Evolutionary conservation across 1,284 basidiomycete genomes (phyloP).

Genomic region (Fomitopsis schrenkii): DNA sequence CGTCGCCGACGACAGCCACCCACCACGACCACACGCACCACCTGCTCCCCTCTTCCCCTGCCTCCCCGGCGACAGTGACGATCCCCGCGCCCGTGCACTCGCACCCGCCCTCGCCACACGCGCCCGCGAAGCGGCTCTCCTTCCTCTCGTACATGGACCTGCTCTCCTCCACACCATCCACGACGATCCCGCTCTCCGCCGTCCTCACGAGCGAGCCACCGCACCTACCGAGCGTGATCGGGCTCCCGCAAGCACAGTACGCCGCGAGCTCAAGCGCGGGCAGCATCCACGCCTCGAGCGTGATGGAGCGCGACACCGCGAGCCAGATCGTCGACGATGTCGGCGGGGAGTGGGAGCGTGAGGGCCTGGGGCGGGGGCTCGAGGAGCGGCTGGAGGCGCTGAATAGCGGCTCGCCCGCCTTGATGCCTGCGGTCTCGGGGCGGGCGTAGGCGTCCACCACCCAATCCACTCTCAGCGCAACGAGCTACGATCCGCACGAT

Average conservation of each 20-base stretch:
- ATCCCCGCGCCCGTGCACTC: slow-evolving; percentile 25
- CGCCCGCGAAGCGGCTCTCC: slow-evolving; percentile 63
- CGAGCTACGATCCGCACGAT: not conserved
- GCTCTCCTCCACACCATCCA: slow-evolving; percentile 69
- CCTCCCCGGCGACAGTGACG: slow-evolving; percentile 29
- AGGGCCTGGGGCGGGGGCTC: slow-evolving; percentile 74
- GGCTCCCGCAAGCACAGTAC: slow-evolving; percentile 31
- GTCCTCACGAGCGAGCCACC: slow-evolving; percentile 67
- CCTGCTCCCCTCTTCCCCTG: slow-evolving; percentile 11
- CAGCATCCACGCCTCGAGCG: slow-evolving; percentile 20
- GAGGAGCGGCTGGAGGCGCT: slow-evolving; percentile 74
- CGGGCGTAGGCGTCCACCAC: slow-evolving; percentile 14
- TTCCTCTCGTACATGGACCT: slow-evolving; percentile 86
- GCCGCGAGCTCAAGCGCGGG: slow-evolving; percentile 24
- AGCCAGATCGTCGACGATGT: slow-evolving; percentile 41
- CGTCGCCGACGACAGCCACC: slow-evolving; percentile 39
- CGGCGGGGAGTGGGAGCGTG: slow-evolving; percentile 80
- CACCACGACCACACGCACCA: slow-evolving; percentile 32
- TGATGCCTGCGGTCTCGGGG: slow-evolving; percentile 22
- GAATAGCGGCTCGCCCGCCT: slow-evolving; percentile 19
- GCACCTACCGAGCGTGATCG: slow-evolving; percentile 57
- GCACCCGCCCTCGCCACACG: slow-evolving; percentile 54
- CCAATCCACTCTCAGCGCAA: not conserved
- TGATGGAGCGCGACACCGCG: slow-evolving; percentile 20
- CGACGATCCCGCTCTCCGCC: slow-evolving; percentile 65